phyloP scores from a whole-genome alignment of 2,329 filamentous ascomycete genomes.

The Cadophora luteo-olivacea region DNA sequence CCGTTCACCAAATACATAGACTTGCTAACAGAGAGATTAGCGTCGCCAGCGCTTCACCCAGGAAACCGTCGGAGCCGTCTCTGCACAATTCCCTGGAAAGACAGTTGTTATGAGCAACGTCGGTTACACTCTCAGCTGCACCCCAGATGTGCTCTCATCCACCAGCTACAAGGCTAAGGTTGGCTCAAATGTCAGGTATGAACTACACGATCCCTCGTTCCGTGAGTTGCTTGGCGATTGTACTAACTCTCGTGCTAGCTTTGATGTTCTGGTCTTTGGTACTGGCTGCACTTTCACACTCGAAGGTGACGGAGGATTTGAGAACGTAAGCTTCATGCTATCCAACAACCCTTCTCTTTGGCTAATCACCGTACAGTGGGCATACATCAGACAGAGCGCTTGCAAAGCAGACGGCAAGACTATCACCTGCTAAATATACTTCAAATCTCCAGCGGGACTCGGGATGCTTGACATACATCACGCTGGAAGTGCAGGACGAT shows the following conservation, averaged over 20 bases:
- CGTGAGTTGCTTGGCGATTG: too few species aligned
- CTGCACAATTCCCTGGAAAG: slow-evolving; percentile 24
- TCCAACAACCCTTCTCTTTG: not conserved
- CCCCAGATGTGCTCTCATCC: slow-evolving; percentile 14
- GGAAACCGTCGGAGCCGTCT: slow-evolving; percentile 26
- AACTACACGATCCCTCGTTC: too few species aligned
- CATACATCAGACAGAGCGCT: slow-evolving; percentile 12
- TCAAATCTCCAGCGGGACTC: not conserved
- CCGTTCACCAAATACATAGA: too few species aligned
- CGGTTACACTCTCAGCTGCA: slow-evolving; percentile 25
- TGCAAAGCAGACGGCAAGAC: slow-evolving; percentile 18
- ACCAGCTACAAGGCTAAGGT: slow-evolving; percentile 34
- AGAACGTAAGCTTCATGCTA: not conserved
- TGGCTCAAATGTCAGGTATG: slow-evolving; percentile 27
- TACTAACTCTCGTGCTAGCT: too few species aligned
- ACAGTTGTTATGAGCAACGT: slow-evolving; percentile 32
- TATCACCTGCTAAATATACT: slow-evolving; percentile 22
- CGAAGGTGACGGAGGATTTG: slow-evolving; percentile 19
- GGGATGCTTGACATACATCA: slow-evolving; percentile 11
- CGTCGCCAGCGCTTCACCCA: slow-evolving; percentile 33
- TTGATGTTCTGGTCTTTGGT: slow-evolving; percentile 29
- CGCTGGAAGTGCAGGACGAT: slow-evolving; percentile 14
- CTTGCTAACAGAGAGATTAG: slow-evolving; percentile 6
- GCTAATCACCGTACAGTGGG: slow-evolving; percentile 23
- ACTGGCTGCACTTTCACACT: slow-evolving; percentile 27